Conservation (phyloP, 106 monocot genomes). For the Dioscorea alata region DNA sequence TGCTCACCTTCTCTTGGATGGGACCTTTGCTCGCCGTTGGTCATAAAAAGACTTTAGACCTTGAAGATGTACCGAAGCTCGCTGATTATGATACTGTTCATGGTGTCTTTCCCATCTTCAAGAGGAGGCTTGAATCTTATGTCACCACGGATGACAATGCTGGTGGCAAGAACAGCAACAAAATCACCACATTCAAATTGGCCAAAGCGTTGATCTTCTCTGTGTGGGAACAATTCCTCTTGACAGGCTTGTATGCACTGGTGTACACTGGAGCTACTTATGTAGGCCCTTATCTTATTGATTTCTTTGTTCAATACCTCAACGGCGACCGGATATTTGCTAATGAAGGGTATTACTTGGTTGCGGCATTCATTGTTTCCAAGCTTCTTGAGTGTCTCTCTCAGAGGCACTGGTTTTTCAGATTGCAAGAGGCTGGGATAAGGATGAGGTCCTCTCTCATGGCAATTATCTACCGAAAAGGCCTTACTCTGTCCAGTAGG, state of each 20-base stretch:
- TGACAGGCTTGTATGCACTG: conserved; percentile 50
- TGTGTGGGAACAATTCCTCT: conserved; percentile 32
- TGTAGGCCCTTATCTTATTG: conserved; percentile 87
- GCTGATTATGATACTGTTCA: conserved; percentile 45
- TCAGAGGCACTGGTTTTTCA: conserved; percentile 73
- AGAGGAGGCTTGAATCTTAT: conserved; percentile 44
- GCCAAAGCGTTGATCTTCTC: conserved; percentile 52
- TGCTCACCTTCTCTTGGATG: conserved; percentile 88
- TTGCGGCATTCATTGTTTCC: conserved; percentile 52
- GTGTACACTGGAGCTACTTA: conserved; percentile 44
- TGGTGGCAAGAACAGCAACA: background rate
- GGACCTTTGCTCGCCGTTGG: conserved; percentile 55
- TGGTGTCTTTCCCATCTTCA: conserved; percentile 45
- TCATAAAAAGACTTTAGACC: conserved; percentile 54
- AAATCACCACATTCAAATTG: conserved; percentile 38
- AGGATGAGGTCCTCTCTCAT: conserved; percentile 55
- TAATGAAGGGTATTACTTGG: conserved; percentile 56
- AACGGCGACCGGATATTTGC: conserved; percentile 35
- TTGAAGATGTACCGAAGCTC: conserved; percentile 61
- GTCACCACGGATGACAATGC: background rate
- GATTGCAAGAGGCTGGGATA: conserved; percentile 54
- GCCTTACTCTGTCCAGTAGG: conserved; percentile 51
- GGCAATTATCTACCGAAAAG: conserved; percentile 70
- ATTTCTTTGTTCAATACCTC: conserved; percentile 74
- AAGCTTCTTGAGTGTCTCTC: conserved; percentile 79